phyloP scores from a whole-genome alignment of 1,284 basidiomycete species.

The Puccinia polysora region DNA sequence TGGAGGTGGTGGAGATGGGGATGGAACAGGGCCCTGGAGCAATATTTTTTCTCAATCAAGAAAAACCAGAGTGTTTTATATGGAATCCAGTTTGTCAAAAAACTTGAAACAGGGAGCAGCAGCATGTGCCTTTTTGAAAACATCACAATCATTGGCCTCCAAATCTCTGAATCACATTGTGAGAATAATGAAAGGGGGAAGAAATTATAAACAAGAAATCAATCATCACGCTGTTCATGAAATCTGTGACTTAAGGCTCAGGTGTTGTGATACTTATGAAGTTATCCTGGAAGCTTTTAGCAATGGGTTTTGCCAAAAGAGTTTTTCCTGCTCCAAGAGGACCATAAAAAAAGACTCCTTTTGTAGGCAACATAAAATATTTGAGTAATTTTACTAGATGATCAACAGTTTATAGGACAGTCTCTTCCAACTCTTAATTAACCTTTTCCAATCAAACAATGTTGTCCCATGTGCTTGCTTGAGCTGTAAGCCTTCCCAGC shows the following conservation, averaged over 20 bases:
- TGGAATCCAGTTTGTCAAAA: constrained; percentile 99
- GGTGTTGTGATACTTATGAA: constrained; percentile 95
- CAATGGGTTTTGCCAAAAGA: constrained; percentile 90
- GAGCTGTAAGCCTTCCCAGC: constrained; percentile 98
- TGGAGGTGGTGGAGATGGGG: too few species aligned
- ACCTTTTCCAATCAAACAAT: constrained; percentile 99
- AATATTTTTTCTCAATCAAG: too few species aligned
- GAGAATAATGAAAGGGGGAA: constrained; percentile 49
- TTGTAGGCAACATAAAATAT: constrained; percentile 98
- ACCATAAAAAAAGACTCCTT: constrained; percentile 96
- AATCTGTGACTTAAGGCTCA: constrained; percentile 63
- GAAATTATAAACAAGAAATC: not conserved
- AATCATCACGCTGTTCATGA: not conserved
- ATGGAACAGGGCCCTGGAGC: too few species aligned
- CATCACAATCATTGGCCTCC: constrained; percentile 97
- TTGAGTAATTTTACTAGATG: constrained; percentile 99
- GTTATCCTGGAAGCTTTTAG: constrained; percentile 99
- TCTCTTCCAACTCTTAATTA: constrained; percentile 98
- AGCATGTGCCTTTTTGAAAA: constrained; percentile 98
- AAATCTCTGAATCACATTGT: constrained; percentile 99
- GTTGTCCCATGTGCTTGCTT: constrained; percentile 98
- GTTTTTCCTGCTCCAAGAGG: constrained; percentile 97
- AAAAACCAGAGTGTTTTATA: constrained; percentile 95
- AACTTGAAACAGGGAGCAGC: constrained; percentile 99
- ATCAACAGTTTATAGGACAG: constrained; percentile 98